Percentiles rank a stretch among this genome's conserved stretches.
These are phyloP conservation scores for Massariosphaeria phaeospora DNA, from an alignment of 495 filamentous ascomycete species.

Conservation along the genomic window DNA sequence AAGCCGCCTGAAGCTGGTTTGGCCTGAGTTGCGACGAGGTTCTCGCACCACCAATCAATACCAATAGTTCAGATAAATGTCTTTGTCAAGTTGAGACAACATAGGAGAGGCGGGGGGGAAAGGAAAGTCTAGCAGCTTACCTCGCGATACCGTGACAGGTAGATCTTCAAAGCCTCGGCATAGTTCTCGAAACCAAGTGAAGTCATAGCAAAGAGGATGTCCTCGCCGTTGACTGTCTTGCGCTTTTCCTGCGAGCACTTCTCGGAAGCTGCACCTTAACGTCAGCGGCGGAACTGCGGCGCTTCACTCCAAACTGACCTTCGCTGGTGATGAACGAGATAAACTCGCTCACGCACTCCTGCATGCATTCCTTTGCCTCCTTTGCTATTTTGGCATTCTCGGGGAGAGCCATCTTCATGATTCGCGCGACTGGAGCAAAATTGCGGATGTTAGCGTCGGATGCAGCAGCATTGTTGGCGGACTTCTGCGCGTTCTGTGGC, in stretches of 20 bases:
- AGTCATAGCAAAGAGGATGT: constrained; percentile 98
- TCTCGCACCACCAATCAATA: constrained; percentile 42
- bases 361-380: constrained; percentile 99
- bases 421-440: constrained; percentile 91
- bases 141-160: constrained; percentile 95
- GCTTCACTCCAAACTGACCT: constrained; percentile 52
- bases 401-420: constrained; percentile 95
- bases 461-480: constrained; percentile 31
- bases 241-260: constrained; percentile 99
- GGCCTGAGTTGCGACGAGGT: constrained; percentile 41
- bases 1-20: constrained; percentile 31
- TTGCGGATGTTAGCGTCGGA: constrained; percentile 85
- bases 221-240: constrained; percentile 98
- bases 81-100: constrained; percentile 28
- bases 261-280: constrained; percentile 67
- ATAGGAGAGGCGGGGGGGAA: constrained; percentile 32
- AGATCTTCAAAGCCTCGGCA: constrained; percentile 94
- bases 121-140: constrained; percentile 55
- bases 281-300: constrained; percentile 8
- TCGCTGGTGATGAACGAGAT: constrained; percentile 99
- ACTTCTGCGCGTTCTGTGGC: constrained; percentile 22
- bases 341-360: constrained; percentile 99
- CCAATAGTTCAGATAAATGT: constrained; percentile 38
- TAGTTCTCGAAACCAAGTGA: constrained; percentile 99
- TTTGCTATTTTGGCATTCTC: constrained; percentile 99